Evolutionary conservation across 108 stramenopile species (phyloP), one percentile per base, ranked within the genome.

Genomic region (Cyclotella sp.): DNA sequence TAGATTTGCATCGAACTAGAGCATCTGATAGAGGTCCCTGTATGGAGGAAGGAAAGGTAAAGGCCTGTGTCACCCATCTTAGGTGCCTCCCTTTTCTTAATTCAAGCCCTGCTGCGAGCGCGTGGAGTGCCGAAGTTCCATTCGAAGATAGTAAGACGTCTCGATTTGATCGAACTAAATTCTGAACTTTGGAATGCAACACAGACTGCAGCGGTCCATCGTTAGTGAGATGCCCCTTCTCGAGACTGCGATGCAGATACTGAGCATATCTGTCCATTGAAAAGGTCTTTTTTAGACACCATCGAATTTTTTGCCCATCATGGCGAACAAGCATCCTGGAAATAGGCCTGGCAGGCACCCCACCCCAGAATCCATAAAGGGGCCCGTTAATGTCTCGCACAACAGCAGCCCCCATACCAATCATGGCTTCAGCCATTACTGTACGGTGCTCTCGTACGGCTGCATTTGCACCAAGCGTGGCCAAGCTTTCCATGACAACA

Each of bases 151-250:
- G 24, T 7, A 65, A 40, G 1, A 65, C 63, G 4, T 65, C 1
- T 19, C 63, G 63, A 40, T 43, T 65, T 4, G 7, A 9, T 5
- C 63, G 7, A 65, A 3, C 2, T 1, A 65, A 12, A 9, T 5
- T 3, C 41, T 42, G 4, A 4, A 65, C 40, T 65, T 65, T 65
- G 41, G 63, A 2, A 12, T 12, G 2, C 1, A 12, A 3, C 41
- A 65, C 63, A 9, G 2, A 4, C 11, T 65, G 63, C 5, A 65
- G 63, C 7, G 63, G 63, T 65, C 63, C 63, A 65, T 65, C 63
- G 12, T 65, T 65, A 16, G 63, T 65, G 26, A 65, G 7, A 24
- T 65, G 63, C 2, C 63, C 63, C 42, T 43, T 40, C 5, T 5
- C 63, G 3, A 65, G 41, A 11, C 7, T 9, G 4, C 15, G 41